A percentile compares a stretch with the other conserved stretches of the same genome.
phyloP scores from a whole-genome alignment of 129 eudicot genomes.

The Tanacetum coccineum region DNA sequence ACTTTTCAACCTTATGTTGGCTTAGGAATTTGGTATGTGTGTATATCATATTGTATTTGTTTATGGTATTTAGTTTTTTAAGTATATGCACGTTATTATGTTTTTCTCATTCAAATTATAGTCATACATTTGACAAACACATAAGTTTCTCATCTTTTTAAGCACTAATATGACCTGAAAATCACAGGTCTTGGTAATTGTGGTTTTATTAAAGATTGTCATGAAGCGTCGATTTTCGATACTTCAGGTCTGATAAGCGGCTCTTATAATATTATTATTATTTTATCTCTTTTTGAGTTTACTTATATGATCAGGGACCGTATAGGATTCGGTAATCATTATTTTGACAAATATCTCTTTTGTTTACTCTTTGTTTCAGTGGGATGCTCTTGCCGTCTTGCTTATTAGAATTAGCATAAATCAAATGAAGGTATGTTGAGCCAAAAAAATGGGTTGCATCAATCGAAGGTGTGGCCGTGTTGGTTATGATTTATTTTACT shows the following conservation, averaged over 20 bases:
- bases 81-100: too few species aligned
- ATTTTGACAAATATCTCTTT: background rate
- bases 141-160: too few species aligned
- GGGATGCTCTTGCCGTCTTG: constrained; percentile 98
- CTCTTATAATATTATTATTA: background rate
- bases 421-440: too few species aligned
- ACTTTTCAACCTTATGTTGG: too few species aligned
- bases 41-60: too few species aligned
- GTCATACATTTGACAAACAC: too few species aligned
- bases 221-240: constrained; percentile 91
- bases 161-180: constrained; percentile 13
- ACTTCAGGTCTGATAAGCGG: constrained; percentile 57
- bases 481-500: too few species aligned
- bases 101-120: too few species aligned
- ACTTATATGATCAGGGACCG: constrained; percentile 2
- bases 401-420: constrained; percentile 92
- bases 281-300: background rate
- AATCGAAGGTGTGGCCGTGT: too few species aligned
- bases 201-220: constrained; percentile 68
- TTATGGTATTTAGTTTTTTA: too few species aligned
- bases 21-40: too few species aligned
- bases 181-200: constrained; percentile 90
- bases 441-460: too few species aligned
- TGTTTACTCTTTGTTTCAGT: constrained; percentile 41
- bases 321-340: background rate